Conservation (phyloP, 306 rosid species). For the Prunus mira region DNA sequence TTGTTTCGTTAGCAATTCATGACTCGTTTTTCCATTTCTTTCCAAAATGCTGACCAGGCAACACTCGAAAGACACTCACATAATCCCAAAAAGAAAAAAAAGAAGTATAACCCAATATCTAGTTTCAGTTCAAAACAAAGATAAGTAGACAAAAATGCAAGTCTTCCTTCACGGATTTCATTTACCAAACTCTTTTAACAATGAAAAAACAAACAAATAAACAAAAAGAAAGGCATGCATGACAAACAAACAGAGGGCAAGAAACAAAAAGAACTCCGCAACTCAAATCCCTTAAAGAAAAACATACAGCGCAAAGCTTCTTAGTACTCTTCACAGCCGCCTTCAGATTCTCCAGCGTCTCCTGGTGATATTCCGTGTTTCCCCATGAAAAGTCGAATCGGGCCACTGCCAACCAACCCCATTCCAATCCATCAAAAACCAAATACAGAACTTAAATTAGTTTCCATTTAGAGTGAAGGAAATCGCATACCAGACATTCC, state of each 20-base stretch:
- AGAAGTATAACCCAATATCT: not conserved
- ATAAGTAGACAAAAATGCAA: not conserved
- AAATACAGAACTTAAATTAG: not conserved
- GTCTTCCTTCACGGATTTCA: not conserved
- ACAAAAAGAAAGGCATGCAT: not conserved
- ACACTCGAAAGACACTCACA: not conserved
- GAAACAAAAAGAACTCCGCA: not conserved
- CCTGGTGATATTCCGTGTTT: conserved; percentile 74
- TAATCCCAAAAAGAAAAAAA: not conserved
- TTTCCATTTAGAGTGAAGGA: not conserved
- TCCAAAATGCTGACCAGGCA: not conserved
- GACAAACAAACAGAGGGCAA: not conserved
- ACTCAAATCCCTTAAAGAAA: not conserved
- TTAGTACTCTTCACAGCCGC: conserved; percentile 73
- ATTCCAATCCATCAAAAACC: conserved; percentile 8
- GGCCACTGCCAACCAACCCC: conserved; percentile 61
- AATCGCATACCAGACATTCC: conserved; percentile 84
- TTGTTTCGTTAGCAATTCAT: not conserved
- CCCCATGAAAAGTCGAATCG: conserved; percentile 97
- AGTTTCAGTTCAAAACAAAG: not conserved
- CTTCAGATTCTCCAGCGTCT: conserved; percentile 88
- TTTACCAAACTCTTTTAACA: not conserved
- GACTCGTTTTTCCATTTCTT: not conserved
- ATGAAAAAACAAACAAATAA: not conserved
- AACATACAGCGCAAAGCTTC: conserved; percentile 98